Evolutionary conservation across 2,329 filamentous ascomycete genomes (phyloP), one percentile per base, ranked within the genome.

Genomic region (Madurella mycetomatis): DNA sequence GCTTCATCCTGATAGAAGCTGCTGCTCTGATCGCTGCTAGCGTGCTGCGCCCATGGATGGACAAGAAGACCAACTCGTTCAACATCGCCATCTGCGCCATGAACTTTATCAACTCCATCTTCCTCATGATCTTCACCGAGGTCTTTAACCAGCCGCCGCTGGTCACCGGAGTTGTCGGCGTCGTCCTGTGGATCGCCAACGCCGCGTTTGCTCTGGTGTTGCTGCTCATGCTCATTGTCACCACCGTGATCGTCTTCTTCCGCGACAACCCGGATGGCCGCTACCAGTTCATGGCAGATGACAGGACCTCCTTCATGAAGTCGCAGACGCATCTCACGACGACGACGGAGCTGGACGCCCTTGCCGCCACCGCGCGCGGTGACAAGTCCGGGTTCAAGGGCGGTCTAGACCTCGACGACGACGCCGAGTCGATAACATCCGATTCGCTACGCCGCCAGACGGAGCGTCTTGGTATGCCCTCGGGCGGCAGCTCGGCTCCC

Each of bases 281-380:
- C 58, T 97, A 97, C 73, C 90, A 96, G 72, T 91, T 90, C 65
- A 96, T 97, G 92, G 87, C 88, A 51, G 92, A 97, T 66, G 92
- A 97, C 71, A 87, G 92, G 64, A 90, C 90, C 49, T 96, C 92
- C 9, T 96, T 97, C 75, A 96, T 96, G 84, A 96, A 96, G 77
- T 96, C 91, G 13, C 88, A 94, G 70, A 88, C 88, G 5, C 86
- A 92, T 66, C 77, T 96, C 51, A 82, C 73, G 44, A 74, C 78
- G 15, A 90, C 87, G 4, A 95, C 91, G 8, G 92, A 96, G 72
- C 80, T 96, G 48, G 91, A 96, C 69, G 92, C 92, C 9, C 76
- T 96, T 54, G 92, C 89, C 60, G 89, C 88, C 15, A 95, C 91
- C 5, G 92, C 92, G 34, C 86, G 92, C 66, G 91, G 91, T 54